Evolutionary conservation across 345 rosid genomes (phyloP).

Genomic region (Aquilaria sinensis): DNA sequence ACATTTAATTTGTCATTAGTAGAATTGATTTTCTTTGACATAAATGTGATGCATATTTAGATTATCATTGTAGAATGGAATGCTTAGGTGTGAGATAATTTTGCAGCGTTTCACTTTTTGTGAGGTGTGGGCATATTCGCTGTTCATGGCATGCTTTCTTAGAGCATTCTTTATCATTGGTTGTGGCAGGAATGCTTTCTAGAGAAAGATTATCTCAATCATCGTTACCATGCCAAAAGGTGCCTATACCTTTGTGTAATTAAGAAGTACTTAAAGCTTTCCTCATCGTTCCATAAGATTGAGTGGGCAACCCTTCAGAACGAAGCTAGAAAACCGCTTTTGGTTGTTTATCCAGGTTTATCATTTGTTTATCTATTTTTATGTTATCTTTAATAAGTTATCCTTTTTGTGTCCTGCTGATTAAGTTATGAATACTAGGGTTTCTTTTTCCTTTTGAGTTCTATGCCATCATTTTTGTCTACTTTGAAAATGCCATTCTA

Average conservation of each 20-base stretch:
- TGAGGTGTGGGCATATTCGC: no score
- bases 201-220: slow-evolving; percentile 81
- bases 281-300: slow-evolving; percentile 45
- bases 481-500: slow-evolving; percentile 23
- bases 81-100: no score
- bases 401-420: neutral
- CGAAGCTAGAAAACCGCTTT: slow-evolving; percentile 85
- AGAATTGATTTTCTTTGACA: no score
- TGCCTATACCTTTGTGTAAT: slow-evolving; percentile 71
- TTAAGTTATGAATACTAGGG: neutral
- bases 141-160: neutral
- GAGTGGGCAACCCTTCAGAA: slow-evolving; percentile 78
- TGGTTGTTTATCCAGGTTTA: slow-evolving; percentile 73
- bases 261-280: slow-evolving; percentile 51
- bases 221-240: slow-evolving; percentile 89
- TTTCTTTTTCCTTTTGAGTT: neutral
- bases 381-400: neutral
- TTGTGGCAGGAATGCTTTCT: slow-evolving; percentile 73
- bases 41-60: no score
- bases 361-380: neutral
- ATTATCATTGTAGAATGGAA: no score
- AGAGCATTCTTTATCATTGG: neutral
- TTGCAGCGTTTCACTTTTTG: neutral
- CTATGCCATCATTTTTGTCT: neutral
- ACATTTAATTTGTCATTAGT: no score